Base-by-base conservation (phyloP, 2,329 filamentous ascomycete genomes). In the Arthrobotrys sphaeroides region DNA sequence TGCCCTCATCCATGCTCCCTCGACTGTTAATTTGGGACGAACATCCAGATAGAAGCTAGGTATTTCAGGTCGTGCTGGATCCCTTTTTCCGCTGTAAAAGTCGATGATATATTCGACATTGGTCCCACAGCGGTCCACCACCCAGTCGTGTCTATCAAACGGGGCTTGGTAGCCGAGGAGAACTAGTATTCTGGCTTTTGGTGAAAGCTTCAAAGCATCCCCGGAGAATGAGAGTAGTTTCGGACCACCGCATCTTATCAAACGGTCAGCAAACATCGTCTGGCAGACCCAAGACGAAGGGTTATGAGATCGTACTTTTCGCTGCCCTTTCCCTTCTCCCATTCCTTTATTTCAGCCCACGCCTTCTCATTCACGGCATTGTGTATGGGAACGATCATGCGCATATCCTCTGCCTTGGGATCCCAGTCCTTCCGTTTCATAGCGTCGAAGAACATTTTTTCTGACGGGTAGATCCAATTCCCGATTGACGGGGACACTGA, bases 341-440 rank as follows among this genome's bases (percentile, higher is more conserved):
- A 99, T 47, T 88, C 85, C 79, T 91, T 88, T 78, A 99, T 98
- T 84, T 98, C 91, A 77, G 88, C 86, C 95, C 95, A 99, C 0
- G 95, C 95, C 43, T 92, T 87, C 87, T 99, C 95, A 83, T 99
- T 99, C 77, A 99, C 95, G 47, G 95, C 95, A 82, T 99, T 99
- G 84, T 99, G 95, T 80, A 98, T 98, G 1, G 93, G 95, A 65
- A 98, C 94, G 33, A 98, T 94, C 33, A 91, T 91, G 80, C 88
- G 90, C 90, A 97, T 97, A 83, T 97, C 93, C 4, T 86, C 85
- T 0, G 88, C 88, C 12, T 86, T 84, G 28, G 88, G 90, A 75
- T 89, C 88, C 84, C 93, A 90, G 45, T 90, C 91, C 83, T 99
- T 99, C 81, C 94, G 90, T 85, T 91, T 89, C 89, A 99, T 94